Base-by-base conservation (phyloP, 2,329 filamentous ascomycete species). In the Canariomyces notabilis region DNA sequence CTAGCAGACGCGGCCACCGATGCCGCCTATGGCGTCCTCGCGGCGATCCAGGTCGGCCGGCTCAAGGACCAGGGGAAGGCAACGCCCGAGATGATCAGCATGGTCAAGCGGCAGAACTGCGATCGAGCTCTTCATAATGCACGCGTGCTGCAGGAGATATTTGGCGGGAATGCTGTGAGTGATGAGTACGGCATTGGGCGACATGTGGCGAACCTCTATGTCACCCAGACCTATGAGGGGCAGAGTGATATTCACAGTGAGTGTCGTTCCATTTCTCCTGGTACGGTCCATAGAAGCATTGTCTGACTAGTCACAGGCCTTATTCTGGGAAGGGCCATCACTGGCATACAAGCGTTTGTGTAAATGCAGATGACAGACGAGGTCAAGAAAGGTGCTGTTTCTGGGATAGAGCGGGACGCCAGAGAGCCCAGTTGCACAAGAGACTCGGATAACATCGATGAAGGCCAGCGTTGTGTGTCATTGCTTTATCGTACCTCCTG, bases 41-140 rank as follows among this genome's bases (percentile, higher is more conserved):
- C 93, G 6, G 85, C 88, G 6, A 81, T 88, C 48, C 93, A 98
- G 68, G 91, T 97, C 29, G 90, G 89, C 42, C 76, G 91, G 51
- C 79, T 97, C 48, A 97, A 96, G 77, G 91, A 97, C 59, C 82
- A 88, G 63, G 90, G 90, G 53, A 87, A 89, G 67, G 82, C 79
- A 19, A 83, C 85, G 2, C 90, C 93, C 6, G 93, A 98, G 72
- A 97, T 97, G 91, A 95, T 98, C 60, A 83, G 79, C 64, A 79
- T 98, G 87, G 83, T 97, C 64, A 98, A 98, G 78, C 77, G 93
- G 57, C 90, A 97, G 71, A 98, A 98, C 68, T 98, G 93, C 67
- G 93, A 98, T 68, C 75, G 84, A 42, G 93, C 93, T 14, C 72
- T 98, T 59, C 72, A 79, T 22, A 89, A 91, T 56, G 82, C 89